Conservation (phyloP, 306 rosid species). For the Geum urbanum region DNA sequence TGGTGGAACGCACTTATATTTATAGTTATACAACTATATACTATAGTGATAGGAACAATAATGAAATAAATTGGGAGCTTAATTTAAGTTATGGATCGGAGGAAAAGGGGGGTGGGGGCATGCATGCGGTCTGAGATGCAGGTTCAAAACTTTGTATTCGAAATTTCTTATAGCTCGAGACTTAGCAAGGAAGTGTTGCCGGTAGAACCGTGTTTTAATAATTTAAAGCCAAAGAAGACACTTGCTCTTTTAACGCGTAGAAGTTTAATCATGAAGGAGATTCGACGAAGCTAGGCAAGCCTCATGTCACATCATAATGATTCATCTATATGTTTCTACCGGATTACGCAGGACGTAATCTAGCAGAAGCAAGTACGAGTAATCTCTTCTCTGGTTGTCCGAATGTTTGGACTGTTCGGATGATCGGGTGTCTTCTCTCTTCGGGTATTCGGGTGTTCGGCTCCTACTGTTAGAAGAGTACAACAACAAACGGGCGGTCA, state of each 20-base stretch:
- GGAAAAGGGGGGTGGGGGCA: neutral
- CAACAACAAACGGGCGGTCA: too few relatives aligned
- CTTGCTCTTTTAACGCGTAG: slow-evolving; percentile 12
- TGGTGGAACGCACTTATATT: neutral
- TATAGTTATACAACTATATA: neutral
- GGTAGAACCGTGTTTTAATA: slow-evolving; percentile 19
- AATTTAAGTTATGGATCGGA: neutral
- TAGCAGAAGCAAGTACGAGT: too few relatives aligned
- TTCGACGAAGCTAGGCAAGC: neutral
- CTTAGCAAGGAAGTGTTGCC: neutral
- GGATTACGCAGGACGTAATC: too few relatives aligned
- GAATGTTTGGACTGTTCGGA: too few relatives aligned
- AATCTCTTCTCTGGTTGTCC: too few relatives aligned
- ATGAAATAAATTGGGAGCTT: neutral
- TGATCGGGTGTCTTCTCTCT: too few relatives aligned
- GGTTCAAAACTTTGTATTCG: neutral
- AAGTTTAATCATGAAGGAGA: neutral
- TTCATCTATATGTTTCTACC: too few relatives aligned
- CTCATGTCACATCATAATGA: slow-evolving; percentile 2
- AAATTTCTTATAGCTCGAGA: neutral
- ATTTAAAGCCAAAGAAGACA: neutral
- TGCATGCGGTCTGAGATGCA: neutral
- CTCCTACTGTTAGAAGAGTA: too few relatives aligned
- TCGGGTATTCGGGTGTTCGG: too few relatives aligned
- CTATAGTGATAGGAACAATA: neutral